Percentiles rank a stretch among this genome's conserved stretches.
Evolutionary conservation across 139 green algal genomes (phyloP).

Genomic region (Nannochloris sp.): DNA sequence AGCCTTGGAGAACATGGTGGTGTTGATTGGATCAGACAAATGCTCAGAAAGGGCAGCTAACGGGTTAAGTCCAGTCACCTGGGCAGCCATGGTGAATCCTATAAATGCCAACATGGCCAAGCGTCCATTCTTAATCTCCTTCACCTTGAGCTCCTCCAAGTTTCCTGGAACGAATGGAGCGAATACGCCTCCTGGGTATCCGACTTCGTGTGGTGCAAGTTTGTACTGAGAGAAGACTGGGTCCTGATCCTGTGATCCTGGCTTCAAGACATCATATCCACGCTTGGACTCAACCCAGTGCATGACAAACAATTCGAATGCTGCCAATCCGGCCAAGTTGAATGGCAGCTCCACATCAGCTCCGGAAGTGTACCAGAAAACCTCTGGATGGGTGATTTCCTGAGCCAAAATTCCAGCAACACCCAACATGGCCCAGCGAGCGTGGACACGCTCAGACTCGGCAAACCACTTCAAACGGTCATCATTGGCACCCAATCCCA

Average conservation of each 20-base stretch:
- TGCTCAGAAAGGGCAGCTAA: conserved; percentile 59
- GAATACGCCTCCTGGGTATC: conserved; percentile 49
- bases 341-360: conserved; percentile 53
- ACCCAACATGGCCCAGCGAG: conserved; percentile 83
- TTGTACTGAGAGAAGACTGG: conserved; percentile 68
- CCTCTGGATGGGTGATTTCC: conserved; percentile 23
- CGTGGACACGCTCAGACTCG: conserved; percentile 62
- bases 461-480: conserved; percentile 48
- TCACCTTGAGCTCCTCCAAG: conserved; percentile 79
- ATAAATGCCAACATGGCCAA: conserved; percentile 65
- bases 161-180: conserved; percentile 57
- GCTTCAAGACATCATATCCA: conserved; percentile 69
- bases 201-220: conserved; percentile 54
- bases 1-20: conserved; percentile 60
- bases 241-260: conserved; percentile 67
- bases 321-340: conserved; percentile 62
- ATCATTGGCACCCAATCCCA: conserved; percentile 54
- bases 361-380: conserved; percentile 27
- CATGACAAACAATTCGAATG: conserved; percentile 79
- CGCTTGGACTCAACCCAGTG: conserved; percentile 71
- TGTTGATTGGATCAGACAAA: conserved; percentile 58
- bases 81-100: conserved; percentile 41
- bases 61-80: conserved; percentile 64
- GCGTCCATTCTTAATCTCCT: conserved; percentile 95
- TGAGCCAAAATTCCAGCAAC: conserved; percentile 79